Conservation (phyloP, 2,329 filamentous ascomycete genomes). For the Epichloe amarillans region DNA sequence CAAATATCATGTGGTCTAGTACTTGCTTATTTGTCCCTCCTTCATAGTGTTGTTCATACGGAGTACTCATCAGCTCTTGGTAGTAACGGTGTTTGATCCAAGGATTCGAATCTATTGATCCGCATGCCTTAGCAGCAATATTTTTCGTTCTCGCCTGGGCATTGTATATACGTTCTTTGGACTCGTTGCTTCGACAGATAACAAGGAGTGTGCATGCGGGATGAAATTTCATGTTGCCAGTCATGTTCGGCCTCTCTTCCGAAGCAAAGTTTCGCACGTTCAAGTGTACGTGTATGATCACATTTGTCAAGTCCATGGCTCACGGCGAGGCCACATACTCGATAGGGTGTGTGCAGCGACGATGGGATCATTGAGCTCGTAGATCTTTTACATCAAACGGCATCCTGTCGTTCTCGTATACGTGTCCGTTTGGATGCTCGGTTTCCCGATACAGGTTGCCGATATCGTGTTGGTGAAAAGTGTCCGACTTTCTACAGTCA, state of each 20-base stretch:
- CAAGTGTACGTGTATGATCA: neutral
- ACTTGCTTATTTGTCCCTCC: neutral
- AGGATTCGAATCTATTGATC: neutral
- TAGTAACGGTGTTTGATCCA: neutral
- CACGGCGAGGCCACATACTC: neutral
- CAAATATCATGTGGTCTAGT: neutral
- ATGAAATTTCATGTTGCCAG: neutral
- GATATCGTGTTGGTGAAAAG: slow-evolving; percentile 66
- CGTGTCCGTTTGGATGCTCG: slow-evolving; percentile 50
- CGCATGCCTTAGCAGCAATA: neutral
- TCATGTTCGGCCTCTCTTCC: neutral
- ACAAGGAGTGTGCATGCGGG: neutral
- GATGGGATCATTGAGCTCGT: slow-evolving; percentile 16
- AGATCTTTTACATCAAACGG: slow-evolving; percentile 46
- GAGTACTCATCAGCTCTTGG: neutral
- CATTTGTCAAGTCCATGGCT: neutral
- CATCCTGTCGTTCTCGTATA: slow-evolving; percentile 52
- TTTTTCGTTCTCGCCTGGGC: neutral
- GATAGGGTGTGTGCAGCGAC: too few relatives aligned
- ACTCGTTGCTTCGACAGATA: neutral
- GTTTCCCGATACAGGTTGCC: slow-evolving; percentile 69
- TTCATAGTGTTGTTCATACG: neutral
- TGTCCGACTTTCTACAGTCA: slow-evolving; percentile 59
- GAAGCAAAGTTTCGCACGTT: neutral
- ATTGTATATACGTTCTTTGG: too few relatives aligned